Base-by-base conservation (phyloP, 1,139 yeast genomes). In the Blastobotrys apis region DNA sequence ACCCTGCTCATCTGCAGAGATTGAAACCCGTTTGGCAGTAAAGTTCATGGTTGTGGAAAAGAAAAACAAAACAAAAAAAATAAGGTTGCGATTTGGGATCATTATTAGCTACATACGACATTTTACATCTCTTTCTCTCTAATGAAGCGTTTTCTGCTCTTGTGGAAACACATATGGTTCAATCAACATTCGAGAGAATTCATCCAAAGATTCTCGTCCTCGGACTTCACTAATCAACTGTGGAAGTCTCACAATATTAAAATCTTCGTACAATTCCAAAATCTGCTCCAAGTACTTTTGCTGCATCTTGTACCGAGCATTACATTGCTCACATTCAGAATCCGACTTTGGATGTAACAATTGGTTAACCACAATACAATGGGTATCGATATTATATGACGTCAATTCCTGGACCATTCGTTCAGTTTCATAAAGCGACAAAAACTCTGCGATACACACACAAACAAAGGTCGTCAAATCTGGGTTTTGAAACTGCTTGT, bases 401-500 rank as follows among this genome's bases (percentile, higher is more conserved):
- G 88, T 84, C 63, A 92, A 77, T 64, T 92, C 98, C 69, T 92
- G 98, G 55, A 90, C 85, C 82, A 92, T 80, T 69, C 98, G 81
- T 70, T 92, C 98, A 20, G 97, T 90, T 68, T 92, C 98, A 66
- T 92, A 92, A 44, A 92, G 73, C 2, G 97, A 90, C 61, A 92
- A 74, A 67, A 92, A 92, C 68, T 92, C 98, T 38, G 97, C 87
- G 53, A 92, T 92, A 69, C 98, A 92, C 36, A 92, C 98, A 69
- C 97, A 92, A 22, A 92, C 86, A 65, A 92, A 92, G 2, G 98
- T 92, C 19, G 98, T 92, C 61, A 92, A 73, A 51, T 92, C 97
- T 2, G 98, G 96, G 66, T 92, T 81, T 58, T 95, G 88, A 71
- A 92, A 92, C 66, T 92, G 98, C 53, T 83, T 83, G 67, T 87